Conservation (phyloP, 2,329 filamentous ascomycete genomes). For the Colletotrichum agaves region DNA sequence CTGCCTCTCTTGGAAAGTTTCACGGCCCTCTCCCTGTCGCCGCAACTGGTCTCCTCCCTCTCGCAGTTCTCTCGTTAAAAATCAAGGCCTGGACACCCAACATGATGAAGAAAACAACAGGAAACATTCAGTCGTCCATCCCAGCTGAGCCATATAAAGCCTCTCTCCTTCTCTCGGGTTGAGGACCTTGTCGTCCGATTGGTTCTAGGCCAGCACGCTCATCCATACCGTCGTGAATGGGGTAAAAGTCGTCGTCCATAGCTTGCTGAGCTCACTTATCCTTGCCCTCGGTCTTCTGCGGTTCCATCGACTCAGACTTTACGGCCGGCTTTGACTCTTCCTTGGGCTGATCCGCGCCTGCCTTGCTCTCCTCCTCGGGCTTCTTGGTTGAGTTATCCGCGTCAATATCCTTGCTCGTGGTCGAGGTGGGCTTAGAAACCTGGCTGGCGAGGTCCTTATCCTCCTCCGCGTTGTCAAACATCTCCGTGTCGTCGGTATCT, state of each 20-base stretch:
- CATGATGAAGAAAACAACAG: conserved; percentile 39
- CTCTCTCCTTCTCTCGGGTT: conserved; percentile 25
- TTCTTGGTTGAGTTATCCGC: conserved; percentile 43
- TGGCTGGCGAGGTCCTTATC: conserved; percentile 89
- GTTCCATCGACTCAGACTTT: conserved; percentile 25
- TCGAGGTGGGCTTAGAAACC: conserved; percentile 68
- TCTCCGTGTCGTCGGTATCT: conserved; percentile 88
- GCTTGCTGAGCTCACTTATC: conserved; percentile 27
- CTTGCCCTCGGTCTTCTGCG: conserved; percentile 28
- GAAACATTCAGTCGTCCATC: conserved; percentile 39
- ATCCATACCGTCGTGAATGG: conserved; percentile 26
- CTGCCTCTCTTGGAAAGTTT: conserved; percentile 4
- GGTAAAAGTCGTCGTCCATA: conserved; percentile 9
- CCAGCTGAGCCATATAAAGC: conserved; percentile 36
- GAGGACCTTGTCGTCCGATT: conserved; percentile 28
- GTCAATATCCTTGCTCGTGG: conserved; percentile 32
- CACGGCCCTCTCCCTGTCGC: conserved; percentile 15
- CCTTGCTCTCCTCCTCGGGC: conserved; percentile 37
- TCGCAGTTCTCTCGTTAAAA: conserved; percentile 16
- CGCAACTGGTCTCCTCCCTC: conserved; percentile 9
- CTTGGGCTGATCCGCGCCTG: conserved; percentile 27
- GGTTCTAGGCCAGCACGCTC: conserved; percentile 27
- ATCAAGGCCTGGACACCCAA: conserved; percentile 33
- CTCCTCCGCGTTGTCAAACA: conserved; percentile 89
- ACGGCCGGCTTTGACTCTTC: conserved; percentile 36